Percentiles rank a stretch among this genome's conserved stretches.
phyloP scores from a whole-genome alignment of 202 grass and related monocot species.

The Carex arenaria region DNA sequence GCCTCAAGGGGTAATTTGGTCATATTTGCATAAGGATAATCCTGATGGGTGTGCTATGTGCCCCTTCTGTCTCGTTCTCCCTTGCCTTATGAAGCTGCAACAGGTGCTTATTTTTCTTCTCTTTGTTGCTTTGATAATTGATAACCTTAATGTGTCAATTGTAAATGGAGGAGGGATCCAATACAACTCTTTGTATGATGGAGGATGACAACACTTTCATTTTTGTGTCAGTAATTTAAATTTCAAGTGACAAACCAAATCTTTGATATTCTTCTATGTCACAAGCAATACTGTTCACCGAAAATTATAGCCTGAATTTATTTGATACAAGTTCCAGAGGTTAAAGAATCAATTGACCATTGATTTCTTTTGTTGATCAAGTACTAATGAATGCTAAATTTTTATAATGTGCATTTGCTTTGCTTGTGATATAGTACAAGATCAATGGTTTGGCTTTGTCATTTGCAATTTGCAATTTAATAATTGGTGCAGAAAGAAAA shows the following conservation, averaged over 20 bases:
- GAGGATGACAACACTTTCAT: not conserved
- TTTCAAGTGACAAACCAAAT: not conserved
- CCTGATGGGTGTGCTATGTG: constrained; percentile 69
- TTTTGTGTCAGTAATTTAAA: not conserved
- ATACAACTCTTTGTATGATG: not conserved
- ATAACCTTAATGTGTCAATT: constrained; percentile 7
- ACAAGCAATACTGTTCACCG: not conserved
- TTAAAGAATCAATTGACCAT: not conserved
- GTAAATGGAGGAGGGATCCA: not conserved
- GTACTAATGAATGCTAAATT: not conserved
- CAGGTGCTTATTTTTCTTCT: constrained; percentile 52
- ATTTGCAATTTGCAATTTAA: not conserved
- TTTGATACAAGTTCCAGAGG: not conserved
- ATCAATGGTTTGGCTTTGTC: not conserved
- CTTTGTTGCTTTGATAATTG: not conserved
- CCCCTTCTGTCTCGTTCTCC: constrained; percentile 95
- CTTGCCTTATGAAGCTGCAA: constrained; percentile 93
- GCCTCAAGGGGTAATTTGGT: constrained; percentile 88
- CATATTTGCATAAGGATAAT: constrained; percentile 90
- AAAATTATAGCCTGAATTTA: not conserved
- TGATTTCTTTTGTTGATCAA: not conserved
- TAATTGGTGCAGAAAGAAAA: not conserved
- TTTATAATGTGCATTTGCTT: not conserved
- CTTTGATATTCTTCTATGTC: not conserved
- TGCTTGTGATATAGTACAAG: not conserved